These are phyloP conservation scores for Ploettnerulaceae sp. DNA, from an alignment of 2,329 filamentous ascomycete genomes.

Conservation along the genomic window DNA sequence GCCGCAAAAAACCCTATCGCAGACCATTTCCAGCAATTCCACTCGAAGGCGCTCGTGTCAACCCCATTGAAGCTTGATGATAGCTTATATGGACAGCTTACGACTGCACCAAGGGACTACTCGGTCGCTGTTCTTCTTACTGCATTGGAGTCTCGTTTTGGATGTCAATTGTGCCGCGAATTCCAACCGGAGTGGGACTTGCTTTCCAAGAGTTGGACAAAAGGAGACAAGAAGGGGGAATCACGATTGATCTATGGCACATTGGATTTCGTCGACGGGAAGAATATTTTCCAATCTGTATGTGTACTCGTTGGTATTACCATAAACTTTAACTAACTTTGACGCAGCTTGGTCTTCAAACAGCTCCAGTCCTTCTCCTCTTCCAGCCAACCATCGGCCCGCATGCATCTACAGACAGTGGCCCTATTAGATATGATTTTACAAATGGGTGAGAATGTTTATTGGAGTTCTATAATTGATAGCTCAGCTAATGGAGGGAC, in stretches of 20 bases:
- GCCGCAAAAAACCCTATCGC: slow-evolving; percentile 59
- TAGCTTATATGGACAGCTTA: slow-evolving; percentile 68
- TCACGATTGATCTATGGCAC: slow-evolving; percentile 74
- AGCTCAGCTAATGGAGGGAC: slow-evolving; percentile 8
- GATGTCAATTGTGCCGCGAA: slow-evolving; percentile 79
- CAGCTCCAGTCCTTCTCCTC: slow-evolving; percentile 81
- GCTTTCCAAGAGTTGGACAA: slow-evolving; percentile 78
- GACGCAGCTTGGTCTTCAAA: slow-evolving; percentile 80
- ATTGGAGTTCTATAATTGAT: background rate
- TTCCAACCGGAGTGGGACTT: slow-evolving; percentile 95
- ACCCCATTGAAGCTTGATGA: slow-evolving; percentile 76
- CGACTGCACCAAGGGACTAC: slow-evolving; percentile 75
- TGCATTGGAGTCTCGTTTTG: slow-evolving; percentile 76
- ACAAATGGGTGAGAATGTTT: slow-evolving; percentile 58
- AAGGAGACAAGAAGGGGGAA: slow-evolving; percentile 71
- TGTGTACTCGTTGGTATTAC: slow-evolving; percentile 7
- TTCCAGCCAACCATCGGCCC: slow-evolving; percentile 83
- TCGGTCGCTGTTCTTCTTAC: slow-evolving; percentile 78
- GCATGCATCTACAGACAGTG: slow-evolving; percentile 62
- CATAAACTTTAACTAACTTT: slow-evolving; percentile 9
- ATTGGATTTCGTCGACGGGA: slow-evolving; percentile 83
- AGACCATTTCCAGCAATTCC: slow-evolving; percentile 68
- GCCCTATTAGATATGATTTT: slow-evolving; percentile 82
- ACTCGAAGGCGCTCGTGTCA: slow-evolving; percentile 59
- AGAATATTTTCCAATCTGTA: slow-evolving; percentile 82